These are phyloP conservation scores for Leptodontidium sp. DNA, from an alignment of 2,329 filamentous ascomycete species.

Conservation along the genomic window DNA sequence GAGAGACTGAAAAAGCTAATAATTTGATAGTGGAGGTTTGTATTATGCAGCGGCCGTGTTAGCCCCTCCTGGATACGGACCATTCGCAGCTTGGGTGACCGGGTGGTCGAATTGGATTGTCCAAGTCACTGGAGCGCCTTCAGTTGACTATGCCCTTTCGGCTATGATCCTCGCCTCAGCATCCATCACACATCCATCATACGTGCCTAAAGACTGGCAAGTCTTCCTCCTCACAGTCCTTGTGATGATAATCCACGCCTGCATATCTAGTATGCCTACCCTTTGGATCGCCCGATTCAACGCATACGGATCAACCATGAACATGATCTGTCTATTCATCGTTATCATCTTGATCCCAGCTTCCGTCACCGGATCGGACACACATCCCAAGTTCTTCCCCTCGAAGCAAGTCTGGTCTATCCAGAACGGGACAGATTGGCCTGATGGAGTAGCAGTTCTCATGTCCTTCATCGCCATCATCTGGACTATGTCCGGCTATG, in stretches of 20 bases:
- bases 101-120: conserved; percentile 76
- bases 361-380: conserved; percentile 53
- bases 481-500: conserved; percentile 74
- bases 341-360: conserved; percentile 75
- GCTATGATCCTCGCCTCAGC: conserved; percentile 76
- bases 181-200: conserved; percentile 73
- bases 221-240: conserved; percentile 72
- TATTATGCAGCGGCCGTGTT: conserved; percentile 79
- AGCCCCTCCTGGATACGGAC: conserved; percentile 70
- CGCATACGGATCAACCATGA: conserved; percentile 73
- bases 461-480: conserved; percentile 78
- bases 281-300: conserved; percentile 76
- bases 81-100: conserved; percentile 73
- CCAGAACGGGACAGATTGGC: conserved; percentile 71
- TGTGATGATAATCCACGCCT: conserved; percentile 72
- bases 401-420: conserved; percentile 72
- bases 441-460: conserved; percentile 70
- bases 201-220: conserved; percentile 70
- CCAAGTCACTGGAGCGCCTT: conserved; percentile 72
- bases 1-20: neutral
- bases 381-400: conserved; percentile 63
- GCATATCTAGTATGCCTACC: conserved; percentile 75
- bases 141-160: conserved; percentile 70
- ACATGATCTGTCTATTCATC: conserved; percentile 71
- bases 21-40: conserved; percentile 62